These are phyloP conservation scores for Neopestalotiopsis sp. DNA, from an alignment of 2,329 filamentous ascomycete genomes.

Conservation along the genomic window DNA sequence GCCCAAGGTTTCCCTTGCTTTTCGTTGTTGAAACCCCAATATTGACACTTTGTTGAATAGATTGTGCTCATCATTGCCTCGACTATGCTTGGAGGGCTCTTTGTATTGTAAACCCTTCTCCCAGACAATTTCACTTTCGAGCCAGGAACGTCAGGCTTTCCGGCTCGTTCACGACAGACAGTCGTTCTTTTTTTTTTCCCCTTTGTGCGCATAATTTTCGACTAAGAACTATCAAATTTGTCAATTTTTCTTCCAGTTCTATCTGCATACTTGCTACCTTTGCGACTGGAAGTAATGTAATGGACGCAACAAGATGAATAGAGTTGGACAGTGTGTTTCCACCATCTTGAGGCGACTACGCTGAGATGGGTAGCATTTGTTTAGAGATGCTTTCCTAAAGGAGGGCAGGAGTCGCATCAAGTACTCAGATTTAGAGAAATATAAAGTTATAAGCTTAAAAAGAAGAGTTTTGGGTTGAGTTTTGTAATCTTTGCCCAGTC, in stretches of 20 bases:
- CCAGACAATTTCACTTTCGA: not conserved
- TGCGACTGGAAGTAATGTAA: not conserved
- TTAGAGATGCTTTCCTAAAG: no score
- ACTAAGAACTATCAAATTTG: not conserved
- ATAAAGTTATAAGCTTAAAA: no score
- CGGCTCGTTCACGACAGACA: not conserved
- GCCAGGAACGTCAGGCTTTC: not conserved
- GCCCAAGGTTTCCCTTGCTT: not conserved
- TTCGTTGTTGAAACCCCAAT: no score
- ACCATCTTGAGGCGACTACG: not conserved
- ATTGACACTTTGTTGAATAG: not conserved
- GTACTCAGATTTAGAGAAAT: no score
- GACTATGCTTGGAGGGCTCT: constrained; percentile 24
- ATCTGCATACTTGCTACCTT: not conserved
- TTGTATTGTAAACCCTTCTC: not conserved
- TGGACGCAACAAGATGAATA: not conserved
- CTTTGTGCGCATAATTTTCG: not conserved
- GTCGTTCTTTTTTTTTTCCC: not conserved
- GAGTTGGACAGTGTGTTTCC: not conserved
- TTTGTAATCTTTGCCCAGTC: no score
- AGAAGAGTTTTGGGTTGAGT: no score
- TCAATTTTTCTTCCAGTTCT: not conserved
- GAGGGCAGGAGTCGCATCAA: no score
- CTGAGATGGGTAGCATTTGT: not conserved
- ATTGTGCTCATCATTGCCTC: constrained; percentile 27